Conservation (phyloP, 169 alveolate species). For the Plasmodium vivax region DNA sequence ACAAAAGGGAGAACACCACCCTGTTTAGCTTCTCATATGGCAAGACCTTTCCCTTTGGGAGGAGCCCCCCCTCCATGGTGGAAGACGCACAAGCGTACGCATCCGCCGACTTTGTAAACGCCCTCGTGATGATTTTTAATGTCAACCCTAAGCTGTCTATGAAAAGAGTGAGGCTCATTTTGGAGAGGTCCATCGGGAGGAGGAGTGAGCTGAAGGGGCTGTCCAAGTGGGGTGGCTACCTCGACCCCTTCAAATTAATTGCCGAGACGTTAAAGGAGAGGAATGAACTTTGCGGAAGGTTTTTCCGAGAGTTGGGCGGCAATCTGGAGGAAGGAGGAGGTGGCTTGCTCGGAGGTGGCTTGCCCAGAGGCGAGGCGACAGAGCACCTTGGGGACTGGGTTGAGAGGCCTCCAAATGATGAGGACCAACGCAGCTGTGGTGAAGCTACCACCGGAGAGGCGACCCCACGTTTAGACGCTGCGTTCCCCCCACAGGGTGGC, state of each 20-base stretch:
- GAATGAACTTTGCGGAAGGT: background rate
- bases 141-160: slow-evolving; percentile 7
- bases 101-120: slow-evolving; percentile 29
- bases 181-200: background rate
- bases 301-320: background rate
- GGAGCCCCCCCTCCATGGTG: background rate
- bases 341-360: background rate
- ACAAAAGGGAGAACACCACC: background rate
- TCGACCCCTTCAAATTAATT: background rate
- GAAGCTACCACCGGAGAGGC: background rate
- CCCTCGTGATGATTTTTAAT: background rate
- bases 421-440: background rate
- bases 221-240: background rate
- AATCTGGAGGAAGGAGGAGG: background rate
- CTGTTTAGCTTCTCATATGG: slow-evolving; percentile 14
- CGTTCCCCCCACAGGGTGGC: background rate
- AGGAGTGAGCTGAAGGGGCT: background rate
- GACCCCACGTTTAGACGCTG: background rate
- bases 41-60: background rate
- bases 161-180: background rate
- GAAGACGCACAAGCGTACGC: background rate
- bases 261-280: background rate
- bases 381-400: background rate
- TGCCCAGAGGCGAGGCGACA: background rate
- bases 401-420: background rate